Evolutionary conservation across 2,329 filamentous ascomycete species (phyloP).

Genomic region (Botrytis deweyae): DNA sequence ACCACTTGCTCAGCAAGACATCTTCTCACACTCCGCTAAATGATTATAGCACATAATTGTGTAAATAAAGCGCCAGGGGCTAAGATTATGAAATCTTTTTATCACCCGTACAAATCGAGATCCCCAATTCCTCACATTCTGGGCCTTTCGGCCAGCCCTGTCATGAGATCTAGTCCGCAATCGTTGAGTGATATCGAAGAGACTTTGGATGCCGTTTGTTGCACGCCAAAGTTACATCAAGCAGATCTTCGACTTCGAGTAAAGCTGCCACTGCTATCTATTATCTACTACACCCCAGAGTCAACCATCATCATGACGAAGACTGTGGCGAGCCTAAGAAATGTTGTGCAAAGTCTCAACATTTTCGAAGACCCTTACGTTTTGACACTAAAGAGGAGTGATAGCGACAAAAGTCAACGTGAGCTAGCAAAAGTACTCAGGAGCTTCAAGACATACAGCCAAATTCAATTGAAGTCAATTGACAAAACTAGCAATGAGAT

Average conservation of each 20-base stretch:
- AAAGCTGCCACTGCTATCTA: constrained; percentile 33
- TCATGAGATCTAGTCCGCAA: constrained; percentile 35
- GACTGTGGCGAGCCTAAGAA: constrained; percentile 29
- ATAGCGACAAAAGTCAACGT: constrained; percentile 44
- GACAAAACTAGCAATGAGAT: constrained; percentile 52
- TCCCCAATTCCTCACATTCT: constrained; percentile 36
- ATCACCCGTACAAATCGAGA: constrained; percentile 31
- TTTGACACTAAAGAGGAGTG: constrained; percentile 45
- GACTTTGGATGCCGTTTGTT: constrained; percentile 56
- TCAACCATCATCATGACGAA: constrained; percentile 21
- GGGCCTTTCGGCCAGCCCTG: constrained; percentile 39
- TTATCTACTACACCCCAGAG: constrained; percentile 26
- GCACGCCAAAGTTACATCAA: constrained; percentile 55
- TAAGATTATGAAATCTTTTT: constrained; percentile 38
- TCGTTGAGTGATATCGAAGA: constrained; percentile 44
- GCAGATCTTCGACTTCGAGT: constrained; percentile 45
- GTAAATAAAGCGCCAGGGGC: constrained; percentile 35
- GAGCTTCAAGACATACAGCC: constrained; percentile 52
- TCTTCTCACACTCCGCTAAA: constrained; percentile 7
- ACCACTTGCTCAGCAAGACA: not conserved
- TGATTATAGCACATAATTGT: constrained; percentile 38
- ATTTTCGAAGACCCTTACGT: constrained; percentile 63
- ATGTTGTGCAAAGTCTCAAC: constrained; percentile 46
- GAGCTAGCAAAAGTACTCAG: constrained; percentile 44
- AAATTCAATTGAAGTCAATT: constrained; percentile 57